Percentiles rank a stretch among this genome's conserved stretches.
Evolutionary conservation across 2,329 filamentous ascomycete species (phyloP).

Genomic region (Coniochaeta sp.): DNA sequence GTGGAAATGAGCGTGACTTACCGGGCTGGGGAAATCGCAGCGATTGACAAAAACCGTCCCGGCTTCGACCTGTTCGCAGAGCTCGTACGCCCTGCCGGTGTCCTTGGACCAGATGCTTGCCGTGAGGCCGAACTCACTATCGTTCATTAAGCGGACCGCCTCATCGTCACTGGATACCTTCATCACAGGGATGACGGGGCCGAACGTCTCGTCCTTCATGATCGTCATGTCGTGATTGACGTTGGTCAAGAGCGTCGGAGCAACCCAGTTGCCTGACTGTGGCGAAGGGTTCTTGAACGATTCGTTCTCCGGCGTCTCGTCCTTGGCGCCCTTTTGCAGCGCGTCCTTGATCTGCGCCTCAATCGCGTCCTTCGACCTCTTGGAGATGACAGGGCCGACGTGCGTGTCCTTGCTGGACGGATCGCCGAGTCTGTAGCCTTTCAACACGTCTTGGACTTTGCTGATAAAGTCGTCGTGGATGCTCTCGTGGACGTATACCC

Average conservation of each 20-base stretch:
- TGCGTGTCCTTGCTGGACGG: slow-evolving; percentile 73
- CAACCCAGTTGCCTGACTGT: slow-evolving; percentile 76
- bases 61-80: slow-evolving; percentile 77
- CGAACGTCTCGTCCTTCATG: slow-evolving; percentile 94
- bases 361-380: slow-evolving; percentile 68
- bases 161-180: slow-evolving; percentile 76
- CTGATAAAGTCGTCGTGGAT: slow-evolving; percentile 78
- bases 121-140: slow-evolving; percentile 87
- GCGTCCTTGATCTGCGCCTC: slow-evolving; percentile 76
- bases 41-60: slow-evolving; percentile 96
- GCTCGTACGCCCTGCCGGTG: slow-evolving; percentile 61
- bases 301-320: slow-evolving; percentile 75
- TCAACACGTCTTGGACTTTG: slow-evolving; percentile 72
- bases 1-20: slow-evolving; percentile 41
- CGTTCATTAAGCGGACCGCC: slow-evolving; percentile 83
- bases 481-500: slow-evolving; percentile 81
- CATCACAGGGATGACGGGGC: slow-evolving; percentile 85
- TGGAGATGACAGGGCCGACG: slow-evolving; percentile 83
- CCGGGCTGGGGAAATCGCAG: slow-evolving; percentile 85
- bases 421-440: slow-evolving; percentile 80
- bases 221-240: slow-evolving; percentile 79
- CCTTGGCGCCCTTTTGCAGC: slow-evolving; percentile 71
- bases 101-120: slow-evolving; percentile 98
- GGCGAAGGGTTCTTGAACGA: slow-evolving; percentile 65
- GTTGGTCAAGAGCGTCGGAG: slow-evolving; percentile 72